Base-by-base conservation (phyloP, 805 yeast genomes). In the Lachancea thermotolerans region DNA sequence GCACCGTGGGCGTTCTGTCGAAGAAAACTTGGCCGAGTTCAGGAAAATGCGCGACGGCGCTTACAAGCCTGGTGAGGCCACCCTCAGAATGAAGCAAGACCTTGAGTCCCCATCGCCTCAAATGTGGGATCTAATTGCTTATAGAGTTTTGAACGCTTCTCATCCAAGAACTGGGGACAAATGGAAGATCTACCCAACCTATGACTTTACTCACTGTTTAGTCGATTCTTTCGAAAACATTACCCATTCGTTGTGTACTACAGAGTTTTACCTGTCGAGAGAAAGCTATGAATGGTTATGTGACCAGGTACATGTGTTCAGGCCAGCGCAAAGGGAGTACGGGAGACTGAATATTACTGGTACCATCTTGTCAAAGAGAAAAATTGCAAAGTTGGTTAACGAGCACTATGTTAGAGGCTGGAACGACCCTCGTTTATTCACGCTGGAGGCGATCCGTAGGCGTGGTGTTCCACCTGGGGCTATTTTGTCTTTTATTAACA, bases 401-500 rank as follows among this genome's bases (percentile, higher is more conserved):
- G 93, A 81, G 25, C 70, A 75, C 4, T 70, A 75, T 58, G 99
- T 93, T 18, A 80, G 96, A 65, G 96, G 88, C 38, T 93, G 99
- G 99, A 95, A 93, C 67, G 99, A 93, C 68, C 99, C 99, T 58
- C 79, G 99, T 61, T 74, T 93, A 64, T 93, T 81, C 67, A 93
- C 99, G 4, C 76, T 93, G 57, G 99, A 89, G 56, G 96, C 93
- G 42, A 80, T 93, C 49, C 83, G 88, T 63, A 85, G 99, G 65
- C 86, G 99, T 64, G 99, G 99, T 71, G 82, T 93, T 8, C 99
- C 99, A 54, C 99, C 99, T 10, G 97, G 98, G 37, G 97, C 98
- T 27, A 87, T 93, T 64, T 74, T 93, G 62, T 78, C 89, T 29
- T 93, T 93, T 65, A 85, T 93, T 60, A 87, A 90, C 65, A 91